Base-by-base conservation (phyloP, 2,329 filamentous ascomycete species). In the Trichoderma breve region DNA sequence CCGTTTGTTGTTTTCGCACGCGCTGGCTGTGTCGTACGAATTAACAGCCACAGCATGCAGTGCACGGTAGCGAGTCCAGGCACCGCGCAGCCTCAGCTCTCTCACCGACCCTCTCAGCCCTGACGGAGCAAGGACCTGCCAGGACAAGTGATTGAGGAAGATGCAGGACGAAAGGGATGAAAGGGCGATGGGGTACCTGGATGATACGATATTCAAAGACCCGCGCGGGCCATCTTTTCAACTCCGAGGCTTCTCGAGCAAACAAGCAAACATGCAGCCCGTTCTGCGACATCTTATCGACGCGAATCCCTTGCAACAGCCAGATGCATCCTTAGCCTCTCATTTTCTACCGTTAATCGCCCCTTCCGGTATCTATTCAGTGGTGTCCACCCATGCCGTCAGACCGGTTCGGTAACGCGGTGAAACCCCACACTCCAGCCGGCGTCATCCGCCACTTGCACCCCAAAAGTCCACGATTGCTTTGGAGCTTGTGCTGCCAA, bases 391-490 rank as follows among this genome's bases (percentile, higher is more conserved):
- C 66, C 55, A 69, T 69, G 66, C 66, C 66, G 66, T 61, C 66
- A 69, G 66, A 62, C 66, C 66, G 66, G 66, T 51, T 67, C 66
- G 66, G 66, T 26, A 61, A 61, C 55, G 66, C 55, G 66, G 55
- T 69, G 36, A 61, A 58, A 53, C 55, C 66, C 66, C 66, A 61
- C 39, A 53, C 36, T 32, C 8, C 28, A 58, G 26, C 39, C 55
- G 8, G 55, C 53, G 65, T 43, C 66, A 60, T 69, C 55, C 55
- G 55, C 62, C 62, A n/a, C 34, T 36, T 36, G 34, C 34, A 36
- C 36, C 71, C 58, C 26, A 60, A n/a, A 36, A 12, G 14, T 24
- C 9, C 32, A 30, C 14, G 28, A 60, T 39, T 39, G 64, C n/a
- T 30, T 43, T 36, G n/a, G 64, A 21, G 55, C 51, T 32, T 47